Evolutionary conservation across 306 rosid genomes (phyloP), one percentile per base, ranked within the genome.

Genomic region (Crotalaria pallida): DNA sequence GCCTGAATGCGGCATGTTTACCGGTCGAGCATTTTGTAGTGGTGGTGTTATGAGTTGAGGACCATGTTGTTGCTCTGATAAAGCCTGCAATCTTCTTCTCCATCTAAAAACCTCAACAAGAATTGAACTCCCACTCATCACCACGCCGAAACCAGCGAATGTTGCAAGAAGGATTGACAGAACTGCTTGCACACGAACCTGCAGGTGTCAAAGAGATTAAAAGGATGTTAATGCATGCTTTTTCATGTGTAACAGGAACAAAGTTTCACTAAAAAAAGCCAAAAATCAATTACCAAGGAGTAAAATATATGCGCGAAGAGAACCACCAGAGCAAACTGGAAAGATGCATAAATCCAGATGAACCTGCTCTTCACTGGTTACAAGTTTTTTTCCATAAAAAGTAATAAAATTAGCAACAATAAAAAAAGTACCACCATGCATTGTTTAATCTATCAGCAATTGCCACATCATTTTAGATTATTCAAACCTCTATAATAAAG

Each of bases 221-320:
- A 18, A 67, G 73, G 58, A 59, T 40, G 41, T 23, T 43, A 44
- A 34, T 48, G 26, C n/a, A n/a, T n/a, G n/a, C 51, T 52, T 41
- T 43, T 78, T 47, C 50, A 45, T 58, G n/a, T n/a, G 22, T 3
- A 73, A 13, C 9, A 47, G 66, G 57, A 22, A 71, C 75, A 3
- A 26, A 11, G 17, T 63, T 63, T 43, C 38, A 43, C 24, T 38
- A n/a, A n/a, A n/a, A n/a, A n/a, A n/a, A n/a, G n/a, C n/a, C 0
- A 62, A 45, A 55, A 65, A 33, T n/a, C 11, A 62, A 84, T 84
- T 83, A 91, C 99, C 99, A 87, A n/a, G 16, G 91, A 77, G 86
- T 91, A 91, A 84, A 94, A 94, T 77, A 94, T 78, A 76, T 94
- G 99, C 0, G 99, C 96, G 62, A 91, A 94, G 62, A 94, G 85